Evolutionary conservation across 2,329 filamentous ascomycete genomes (phyloP), one percentile per base, ranked within the genome.

Genomic region (Corynespora cassiicola): DNA sequence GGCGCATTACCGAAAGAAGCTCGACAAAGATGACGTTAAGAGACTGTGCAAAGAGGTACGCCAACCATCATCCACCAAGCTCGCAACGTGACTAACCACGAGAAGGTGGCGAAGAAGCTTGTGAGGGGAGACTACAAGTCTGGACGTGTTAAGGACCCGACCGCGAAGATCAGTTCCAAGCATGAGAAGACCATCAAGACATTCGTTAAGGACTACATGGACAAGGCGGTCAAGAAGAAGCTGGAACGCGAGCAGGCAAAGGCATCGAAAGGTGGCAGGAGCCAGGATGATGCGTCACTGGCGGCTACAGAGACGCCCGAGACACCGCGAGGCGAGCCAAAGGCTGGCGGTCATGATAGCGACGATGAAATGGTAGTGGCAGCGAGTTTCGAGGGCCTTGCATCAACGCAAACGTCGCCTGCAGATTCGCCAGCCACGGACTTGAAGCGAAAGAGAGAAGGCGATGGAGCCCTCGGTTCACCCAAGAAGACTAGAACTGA

Each of bases 71-170:
- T n/a, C n/a, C n/a, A n/a, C n/a, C n/a, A n/a, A n/a, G n/a, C n/a
- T n/a, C n/a, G n/a, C n/a, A n/a, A n/a, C n/a, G n/a, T n/a, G n/a
- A n/a, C n/a, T n/a, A n/a, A n/a, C n/a, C n/a, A n/a, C n/a, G n/a
- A n/a, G n/a, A n/a, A 80, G 66, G 80, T 92, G 30, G 84, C 84
- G 39, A 96, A 96, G 70, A 95, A 92, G 68, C 80, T 97, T 10
- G 91, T 96, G 14, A 82, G 88, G 12, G 94, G 90, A 0, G 92
- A 97, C 66, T 96, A 88, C 72, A 95, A 95, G 66, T 87, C 92
- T 60, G 82, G 84, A 31, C 85, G 90, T n/a, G 90, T 96, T 7
- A 79, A 82, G 29, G 86, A 96, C 58, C 92, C 90, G 0, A 88
- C 82, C 7, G 61, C 61, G 16, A 81, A 80, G 31, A 85, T 96